phyloP scores from a whole-genome alignment of 331 rosid genomes.

The Pyracantha coccinea region DNA sequence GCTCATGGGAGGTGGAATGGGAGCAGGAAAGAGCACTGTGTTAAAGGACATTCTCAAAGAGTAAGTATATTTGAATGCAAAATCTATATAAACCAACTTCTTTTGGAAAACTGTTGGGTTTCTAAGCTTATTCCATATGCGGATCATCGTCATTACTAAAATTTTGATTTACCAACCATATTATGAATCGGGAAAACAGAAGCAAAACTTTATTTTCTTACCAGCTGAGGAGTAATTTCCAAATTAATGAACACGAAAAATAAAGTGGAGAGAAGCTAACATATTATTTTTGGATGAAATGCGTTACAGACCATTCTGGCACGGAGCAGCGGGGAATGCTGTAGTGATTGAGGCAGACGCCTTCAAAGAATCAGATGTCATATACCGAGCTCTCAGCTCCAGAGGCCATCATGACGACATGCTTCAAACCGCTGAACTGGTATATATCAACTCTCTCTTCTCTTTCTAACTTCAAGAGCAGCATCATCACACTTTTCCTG shows the following conservation, averaged over 20 bases:
- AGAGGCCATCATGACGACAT: slow-evolving; percentile 88
- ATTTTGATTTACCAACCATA: background rate
- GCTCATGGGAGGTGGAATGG: slow-evolving; percentile 99
- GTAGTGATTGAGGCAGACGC: slow-evolving; percentile 93
- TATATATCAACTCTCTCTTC: slow-evolving; percentile 13
- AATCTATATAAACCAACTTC: background rate
- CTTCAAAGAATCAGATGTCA: slow-evolving; percentile 93
- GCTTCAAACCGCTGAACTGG: slow-evolving; percentile 95
- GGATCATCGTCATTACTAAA: background rate
- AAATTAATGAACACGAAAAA: background rate
- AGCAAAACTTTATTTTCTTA: background rate
- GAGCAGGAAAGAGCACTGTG: slow-evolving; percentile 98
- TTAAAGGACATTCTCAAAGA: slow-evolving; percentile 95
- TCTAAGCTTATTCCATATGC: too few relatives aligned
- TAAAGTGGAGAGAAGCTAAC: background rate
- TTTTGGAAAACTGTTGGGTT: too few relatives aligned
- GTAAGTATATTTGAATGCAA: slow-evolving; percentile 25
- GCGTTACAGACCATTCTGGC: slow-evolving; percentile 76
- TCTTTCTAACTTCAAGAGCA: background rate
- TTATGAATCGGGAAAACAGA: background rate
- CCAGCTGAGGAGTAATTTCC: background rate
- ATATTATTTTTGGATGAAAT: slow-evolving; percentile 12
- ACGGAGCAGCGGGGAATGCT: slow-evolving; percentile 83
- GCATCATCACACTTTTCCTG: background rate
- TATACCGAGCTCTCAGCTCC: slow-evolving; percentile 84